These are phyloP conservation scores for Candida quercuum DNA, from an alignment of 805 yeast genomes.

Conservation along the genomic window DNA sequence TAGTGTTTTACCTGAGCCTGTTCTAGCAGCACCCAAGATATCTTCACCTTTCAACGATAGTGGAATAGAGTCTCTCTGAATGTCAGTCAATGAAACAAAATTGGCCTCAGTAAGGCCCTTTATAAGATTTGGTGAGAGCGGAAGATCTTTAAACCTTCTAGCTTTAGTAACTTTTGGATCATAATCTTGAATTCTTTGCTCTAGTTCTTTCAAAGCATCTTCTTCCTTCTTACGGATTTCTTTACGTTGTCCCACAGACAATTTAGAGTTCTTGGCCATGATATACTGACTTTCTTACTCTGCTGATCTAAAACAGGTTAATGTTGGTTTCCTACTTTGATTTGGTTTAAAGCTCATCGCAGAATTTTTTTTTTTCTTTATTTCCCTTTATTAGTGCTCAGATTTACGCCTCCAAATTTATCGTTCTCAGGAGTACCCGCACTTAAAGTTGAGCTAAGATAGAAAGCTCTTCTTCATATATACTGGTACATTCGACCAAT, in stretches of 20 bases:
- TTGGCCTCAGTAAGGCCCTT: conserved; percentile 77
- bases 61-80: conserved; percentile 78
- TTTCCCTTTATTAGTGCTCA: neutral
- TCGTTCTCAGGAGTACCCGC: neutral
- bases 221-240: conserved; percentile 31
- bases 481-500: too few species aligned
- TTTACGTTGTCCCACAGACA: conserved; percentile 32
- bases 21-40: conserved; percentile 93
- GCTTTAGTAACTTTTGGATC: conserved; percentile 37
- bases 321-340: neutral
- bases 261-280: conserved; percentile 33
- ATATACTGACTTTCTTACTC: neutral
- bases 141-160: conserved; percentile 69
- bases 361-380: conserved; percentile 1
- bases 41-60: conserved; percentile 76
- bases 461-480: neutral
- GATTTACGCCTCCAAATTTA: neutral
- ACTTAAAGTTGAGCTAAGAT: neutral
- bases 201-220: conserved; percentile 36
- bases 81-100: conserved; percentile 76
- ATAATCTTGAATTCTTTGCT: conserved; percentile 45
- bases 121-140: conserved; percentile 57
- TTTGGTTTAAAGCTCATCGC: neutral
- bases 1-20: conserved; percentile 94
- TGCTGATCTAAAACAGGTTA: neutral